Evolutionary conservation across 257 asterid genomes (phyloP).

Genomic region (Solanum peruvianum): DNA sequence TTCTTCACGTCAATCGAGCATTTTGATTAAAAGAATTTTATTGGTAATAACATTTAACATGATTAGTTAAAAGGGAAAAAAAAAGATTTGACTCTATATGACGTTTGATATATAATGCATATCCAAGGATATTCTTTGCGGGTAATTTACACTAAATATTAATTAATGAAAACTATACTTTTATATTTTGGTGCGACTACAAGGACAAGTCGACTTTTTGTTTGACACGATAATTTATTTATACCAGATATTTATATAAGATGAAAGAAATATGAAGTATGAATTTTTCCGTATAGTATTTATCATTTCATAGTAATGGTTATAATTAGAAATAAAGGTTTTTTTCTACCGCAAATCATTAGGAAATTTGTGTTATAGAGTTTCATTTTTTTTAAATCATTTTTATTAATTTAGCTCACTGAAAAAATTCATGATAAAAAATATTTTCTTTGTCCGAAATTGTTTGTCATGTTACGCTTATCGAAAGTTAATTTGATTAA

Average conservation of each 20-base stretch:
- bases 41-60: background rate
- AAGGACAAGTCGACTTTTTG: background rate
- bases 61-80: background rate
- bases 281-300: background rate
- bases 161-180: background rate
- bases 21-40: background rate
- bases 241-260: background rate
- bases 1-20: background rate
- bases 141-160: background rate
- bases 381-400: too few relatives aligned
- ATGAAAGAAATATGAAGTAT: background rate
- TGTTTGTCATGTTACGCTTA: too few relatives aligned
- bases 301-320: background rate
- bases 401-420: too few relatives aligned
- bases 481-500: too few relatives aligned
- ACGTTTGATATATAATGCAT: background rate
- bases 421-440: too few relatives aligned
- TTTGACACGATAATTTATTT: background rate
- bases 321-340: too few relatives aligned
- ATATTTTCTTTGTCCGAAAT: too few relatives aligned
- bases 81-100: background rate
- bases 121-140: slow-evolving; percentile 15
- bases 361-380: too few relatives aligned
- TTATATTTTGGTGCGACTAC: background rate
- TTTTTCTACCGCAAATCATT: too few relatives aligned